phyloP scores from a whole-genome alignment of 164 flowering plant species.

The Santalum album region DNA sequence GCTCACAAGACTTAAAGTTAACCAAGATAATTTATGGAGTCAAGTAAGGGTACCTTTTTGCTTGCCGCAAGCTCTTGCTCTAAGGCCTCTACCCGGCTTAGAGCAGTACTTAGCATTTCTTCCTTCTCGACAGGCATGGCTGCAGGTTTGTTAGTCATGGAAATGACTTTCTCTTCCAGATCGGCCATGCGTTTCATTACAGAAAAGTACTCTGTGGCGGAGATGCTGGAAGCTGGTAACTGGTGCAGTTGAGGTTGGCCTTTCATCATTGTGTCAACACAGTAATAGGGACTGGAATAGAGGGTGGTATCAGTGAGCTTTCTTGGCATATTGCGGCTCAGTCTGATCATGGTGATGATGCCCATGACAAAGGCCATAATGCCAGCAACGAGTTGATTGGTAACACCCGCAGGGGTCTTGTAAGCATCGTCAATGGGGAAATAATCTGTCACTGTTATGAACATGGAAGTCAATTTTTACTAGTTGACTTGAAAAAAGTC shows the following conservation, averaged over 20 bases:
- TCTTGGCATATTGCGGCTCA: constrained; percentile 46
- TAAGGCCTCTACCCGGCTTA: constrained; percentile 31
- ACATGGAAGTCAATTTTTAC: background rate
- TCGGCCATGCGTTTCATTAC: constrained; percentile 52
- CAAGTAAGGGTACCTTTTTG: constrained; percentile 30
- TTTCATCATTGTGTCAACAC: constrained; percentile 21
- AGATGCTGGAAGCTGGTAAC: constrained; percentile 17
- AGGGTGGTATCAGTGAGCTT: constrained; percentile 42
- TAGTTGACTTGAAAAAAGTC: background rate
- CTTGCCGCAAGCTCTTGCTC: constrained; percentile 47
- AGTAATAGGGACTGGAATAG: constrained; percentile 26
- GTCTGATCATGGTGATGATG: constrained; percentile 37
- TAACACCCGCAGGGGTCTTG: constrained; percentile 21
- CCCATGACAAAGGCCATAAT: constrained; percentile 53
- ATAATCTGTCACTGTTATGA: constrained; percentile 13
- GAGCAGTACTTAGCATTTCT: constrained; percentile 40
- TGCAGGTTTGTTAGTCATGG: constrained; percentile 27
- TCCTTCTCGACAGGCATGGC: constrained; percentile 46
- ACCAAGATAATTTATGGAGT: too few species aligned
- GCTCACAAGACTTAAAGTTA: too few species aligned
- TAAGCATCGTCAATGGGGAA: constrained; percentile 15
- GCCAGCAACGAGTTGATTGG: constrained; percentile 28
- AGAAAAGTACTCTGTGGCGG: constrained; percentile 24
- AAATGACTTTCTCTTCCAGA: constrained; percentile 39
- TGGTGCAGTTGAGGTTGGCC: constrained; percentile 9